phyloP scores from a whole-genome alignment of 768 basidiomycete species.

The Russula sp. region DNA sequence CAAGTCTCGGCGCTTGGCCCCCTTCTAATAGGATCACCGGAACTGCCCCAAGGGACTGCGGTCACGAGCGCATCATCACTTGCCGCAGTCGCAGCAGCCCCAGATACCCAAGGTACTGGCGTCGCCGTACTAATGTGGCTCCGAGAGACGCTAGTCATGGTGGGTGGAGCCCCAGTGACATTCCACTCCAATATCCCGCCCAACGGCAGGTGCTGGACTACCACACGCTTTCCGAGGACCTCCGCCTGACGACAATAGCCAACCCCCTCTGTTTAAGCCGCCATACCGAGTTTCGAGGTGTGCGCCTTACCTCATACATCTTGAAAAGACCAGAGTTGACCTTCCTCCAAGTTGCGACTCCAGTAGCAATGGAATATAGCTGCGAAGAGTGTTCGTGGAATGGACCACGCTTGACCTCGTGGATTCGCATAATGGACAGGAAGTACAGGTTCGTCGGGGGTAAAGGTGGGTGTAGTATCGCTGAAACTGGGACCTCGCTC shows the following conservation, averaged over 20 bases:
- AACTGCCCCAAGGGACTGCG: slow-evolving; percentile 11
- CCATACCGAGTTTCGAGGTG: background rate
- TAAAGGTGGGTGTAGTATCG: slow-evolving; percentile 51
- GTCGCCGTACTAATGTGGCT: slow-evolving; percentile 1
- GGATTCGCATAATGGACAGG: slow-evolving; percentile 69
- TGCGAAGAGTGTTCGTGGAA: slow-evolving; percentile 93
- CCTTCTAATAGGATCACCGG: slow-evolving; percentile 4
- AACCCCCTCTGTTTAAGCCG: background rate
- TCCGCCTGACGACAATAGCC: slow-evolving; percentile 51
- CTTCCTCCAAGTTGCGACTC: slow-evolving; percentile 88
- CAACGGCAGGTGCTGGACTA: slow-evolving; percentile 88
- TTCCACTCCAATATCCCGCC: slow-evolving; percentile 77
- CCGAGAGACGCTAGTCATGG: background rate
- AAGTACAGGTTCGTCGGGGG: slow-evolving; percentile 74
- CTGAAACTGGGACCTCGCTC: slow-evolving; percentile 52
- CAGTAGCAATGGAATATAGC: slow-evolving; percentile 74
- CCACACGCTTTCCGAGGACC: slow-evolving; percentile 90
- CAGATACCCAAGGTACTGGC: slow-evolving; percentile 22
- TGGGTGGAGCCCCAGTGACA: slow-evolving; percentile 7
- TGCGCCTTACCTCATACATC: slow-evolving; percentile 76
- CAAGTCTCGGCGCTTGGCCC: background rate
- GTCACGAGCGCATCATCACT: slow-evolving; percentile 1
- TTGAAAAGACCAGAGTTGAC: slow-evolving; percentile 86
- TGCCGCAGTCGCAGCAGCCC: background rate
- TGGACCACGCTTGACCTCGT: slow-evolving; percentile 75